Evolutionary conservation across 1,284 basidiomycete genomes (phyloP), one percentile per base, ranked within the genome.

Genomic region (Cerrena zonata): DNA sequence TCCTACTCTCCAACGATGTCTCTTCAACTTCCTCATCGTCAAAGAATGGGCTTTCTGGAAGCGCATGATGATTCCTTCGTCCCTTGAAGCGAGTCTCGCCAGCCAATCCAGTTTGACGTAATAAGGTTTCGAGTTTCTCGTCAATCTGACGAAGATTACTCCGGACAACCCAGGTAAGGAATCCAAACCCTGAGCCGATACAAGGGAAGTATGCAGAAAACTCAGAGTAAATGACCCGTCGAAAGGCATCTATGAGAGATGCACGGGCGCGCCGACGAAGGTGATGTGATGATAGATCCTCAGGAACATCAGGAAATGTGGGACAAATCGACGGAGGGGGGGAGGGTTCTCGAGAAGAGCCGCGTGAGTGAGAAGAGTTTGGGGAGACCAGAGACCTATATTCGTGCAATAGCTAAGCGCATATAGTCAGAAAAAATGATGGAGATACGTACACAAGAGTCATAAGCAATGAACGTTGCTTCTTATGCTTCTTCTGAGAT

Each of bases 191-290:
- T 15, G 22, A 45, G 2, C 21, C 23, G 39, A 25, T 15, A 15
- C 37, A 7, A 15, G 30, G 30, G 7, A 15, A 7, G 39, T 15
- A 39, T 2, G 50, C 37, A 12, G 27, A 47, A 23, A 15, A 40
- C n/a, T 52, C 38, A 1, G 49, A 45, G 69, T 22, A 89, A 62
- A 91, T 79, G 61, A 82, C 78, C 19, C 76, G 76, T 18, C 89
- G 77, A 64, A 84, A 91, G 2, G 82, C 76, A 61, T 93, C 88
- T 13, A 91, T 78, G 11, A 93, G 76, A 2, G 78, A 70, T 7
- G 88, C 85, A 27, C 89, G 84, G 2, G 89, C 89, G 51, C 79
- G 77, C 46, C 78, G 73, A 25, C 88, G 80, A 50, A 89, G 76
- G 34, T 50, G 47, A n/a, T 58, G 54, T 1, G 59, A 55, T 40